Base-by-base conservation (phyloP, 2,329 filamentous ascomycete genomes). In the Aspergillus amoenus region DNA sequence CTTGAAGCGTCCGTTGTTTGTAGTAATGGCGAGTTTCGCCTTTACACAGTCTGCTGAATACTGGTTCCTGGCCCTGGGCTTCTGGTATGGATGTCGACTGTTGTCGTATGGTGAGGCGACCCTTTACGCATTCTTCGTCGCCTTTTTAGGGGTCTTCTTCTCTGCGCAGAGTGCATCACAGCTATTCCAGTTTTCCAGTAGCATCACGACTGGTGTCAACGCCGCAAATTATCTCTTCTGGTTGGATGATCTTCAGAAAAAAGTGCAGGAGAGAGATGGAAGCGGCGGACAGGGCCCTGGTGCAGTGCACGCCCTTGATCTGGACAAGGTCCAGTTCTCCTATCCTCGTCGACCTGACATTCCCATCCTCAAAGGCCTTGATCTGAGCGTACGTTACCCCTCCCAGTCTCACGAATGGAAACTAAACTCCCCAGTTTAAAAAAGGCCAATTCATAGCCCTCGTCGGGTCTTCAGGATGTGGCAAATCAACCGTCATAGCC, bases 311-410 rank as follows among this genome's bases (percentile, higher is more conserved):
- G 1, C 34, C 42, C 4, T 53, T 22, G 39, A 15, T 8, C 42
- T 99, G 78, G 86, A 90, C n/a, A 87, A 95, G 62, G 92, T 97
- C 1, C 91, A 96, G 72, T 97, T 97, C 82, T 85, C 91, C 39
- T 99, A 97, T 69, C 93, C 93, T 0, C 96, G 91, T 0, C 85
- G 94, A 1, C 90, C 91, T 0, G 91, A 96, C 64, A 91, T 95
- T 64, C 90, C 91, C 12, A 91, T 97, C 0, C 85, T 97, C 2
- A 88, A 91, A 27, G 93, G 93, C 0, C 80, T 97, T 9, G 87
- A 93, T 54, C 60, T 79, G 51, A 77, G 70, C 8, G 75, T 79
- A 61, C 72, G 22, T 24, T 24, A 24, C 76, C 55, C 75, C 74
- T 15, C 15, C 9, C n/a, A 5, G 18, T 8, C 3, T 22, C 30